Evolutionary conservation across 352 stramenopile genomes (phyloP).

Genomic region (Pythium scleroteichum): DNA sequence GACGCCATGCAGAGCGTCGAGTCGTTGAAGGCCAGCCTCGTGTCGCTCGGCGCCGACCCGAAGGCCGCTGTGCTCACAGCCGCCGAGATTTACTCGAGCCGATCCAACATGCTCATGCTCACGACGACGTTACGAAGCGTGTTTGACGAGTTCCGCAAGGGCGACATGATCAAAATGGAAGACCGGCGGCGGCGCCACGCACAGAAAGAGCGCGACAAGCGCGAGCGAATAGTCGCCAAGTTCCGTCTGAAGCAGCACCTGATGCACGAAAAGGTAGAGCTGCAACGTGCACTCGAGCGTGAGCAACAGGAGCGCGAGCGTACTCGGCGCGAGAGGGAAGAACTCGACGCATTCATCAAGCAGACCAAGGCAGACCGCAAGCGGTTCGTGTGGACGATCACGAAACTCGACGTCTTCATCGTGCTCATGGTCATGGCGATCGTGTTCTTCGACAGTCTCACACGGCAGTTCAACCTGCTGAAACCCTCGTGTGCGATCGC

Average conservation of each 20-base stretch:
- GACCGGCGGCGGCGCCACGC: slow-evolving; percentile 62
- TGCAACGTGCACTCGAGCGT: slow-evolving; percentile 46
- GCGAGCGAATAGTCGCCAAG: slow-evolving; percentile 60
- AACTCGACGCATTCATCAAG: slow-evolving; percentile 36
- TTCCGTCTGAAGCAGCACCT: slow-evolving; percentile 70
- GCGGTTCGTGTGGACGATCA: slow-evolving; percentile 63
- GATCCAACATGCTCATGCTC: slow-evolving; percentile 82
- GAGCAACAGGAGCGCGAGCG: slow-evolving; percentile 52
- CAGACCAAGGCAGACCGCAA: slow-evolving; percentile 37
- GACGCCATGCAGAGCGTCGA: slow-evolving; percentile 72
- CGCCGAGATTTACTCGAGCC: slow-evolving; percentile 73
- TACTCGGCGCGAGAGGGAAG: slow-evolving; percentile 29
- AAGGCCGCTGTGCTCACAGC: slow-evolving; percentile 73
- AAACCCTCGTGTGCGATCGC: slow-evolving; percentile 44
- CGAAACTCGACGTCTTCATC: slow-evolving; percentile 71
- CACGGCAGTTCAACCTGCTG: slow-evolving; percentile 52
- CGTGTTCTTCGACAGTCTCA: slow-evolving; percentile 75
- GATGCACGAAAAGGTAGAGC: slow-evolving; percentile 64
- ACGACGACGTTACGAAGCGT: slow-evolving; percentile 60
- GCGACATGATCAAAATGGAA: slow-evolving; percentile 79
- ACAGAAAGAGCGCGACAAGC: slow-evolving; percentile 56
- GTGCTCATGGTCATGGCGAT: slow-evolving; percentile 73
- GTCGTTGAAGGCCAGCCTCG: slow-evolving; percentile 59
- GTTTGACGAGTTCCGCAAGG: slow-evolving; percentile 74
- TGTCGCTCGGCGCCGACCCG: slow-evolving; percentile 58